A percentile compares a stretch with the other conserved stretches of the same genome.
phyloP scores from a whole-genome alignment of 306 rosid genomes.

The Vigna angularis region DNA sequence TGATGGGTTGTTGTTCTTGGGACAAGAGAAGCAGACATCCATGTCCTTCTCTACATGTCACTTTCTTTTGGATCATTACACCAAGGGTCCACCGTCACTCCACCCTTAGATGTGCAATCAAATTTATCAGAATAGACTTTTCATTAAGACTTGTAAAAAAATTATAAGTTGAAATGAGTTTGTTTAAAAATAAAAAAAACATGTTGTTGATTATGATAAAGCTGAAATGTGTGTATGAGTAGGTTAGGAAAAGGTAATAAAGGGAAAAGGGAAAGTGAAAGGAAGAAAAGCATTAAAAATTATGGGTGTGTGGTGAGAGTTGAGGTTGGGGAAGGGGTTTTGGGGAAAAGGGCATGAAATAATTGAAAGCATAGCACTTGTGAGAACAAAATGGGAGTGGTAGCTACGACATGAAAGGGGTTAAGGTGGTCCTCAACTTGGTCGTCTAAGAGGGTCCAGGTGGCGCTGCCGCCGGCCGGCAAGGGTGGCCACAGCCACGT shows the following conservation, averaged over 20 bases:
- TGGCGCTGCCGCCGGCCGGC: constrained; percentile 62
- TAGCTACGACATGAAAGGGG: constrained; percentile 43
- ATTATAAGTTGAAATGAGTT: no score
- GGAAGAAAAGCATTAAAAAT: constrained; percentile 50
- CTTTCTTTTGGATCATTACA: constrained; percentile 61
- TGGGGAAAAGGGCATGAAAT: constrained; percentile 74
- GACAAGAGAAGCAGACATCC: constrained; percentile 64
- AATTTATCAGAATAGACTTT: no score
- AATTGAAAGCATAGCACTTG: constrained; percentile 61
- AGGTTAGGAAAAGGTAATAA: constrained; percentile 17
- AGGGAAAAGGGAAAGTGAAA: constrained; percentile 27
- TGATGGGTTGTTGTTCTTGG: constrained; percentile 56
- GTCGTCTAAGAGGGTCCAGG: constrained; percentile 49
- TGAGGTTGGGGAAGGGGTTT: constrained; percentile 54
- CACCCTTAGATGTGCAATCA: constrained; percentile 34
- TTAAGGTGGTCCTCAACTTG: constrained; percentile 64
- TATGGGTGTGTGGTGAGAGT: constrained; percentile 57
- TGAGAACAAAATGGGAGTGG: constrained; percentile 47
- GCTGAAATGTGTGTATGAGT: neutral
- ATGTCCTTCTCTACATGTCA: constrained; percentile 74
- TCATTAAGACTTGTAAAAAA: no score
- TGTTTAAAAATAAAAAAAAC: neutral
- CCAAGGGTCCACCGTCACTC: constrained; percentile 63
- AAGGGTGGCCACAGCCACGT: constrained; percentile 71
- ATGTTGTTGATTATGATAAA: constrained; percentile 11